Evolutionary conservation across 305 asterid genomes (phyloP), one percentile per base, ranked within the genome.

Genomic region (Solanum aculeatissimum): DNA sequence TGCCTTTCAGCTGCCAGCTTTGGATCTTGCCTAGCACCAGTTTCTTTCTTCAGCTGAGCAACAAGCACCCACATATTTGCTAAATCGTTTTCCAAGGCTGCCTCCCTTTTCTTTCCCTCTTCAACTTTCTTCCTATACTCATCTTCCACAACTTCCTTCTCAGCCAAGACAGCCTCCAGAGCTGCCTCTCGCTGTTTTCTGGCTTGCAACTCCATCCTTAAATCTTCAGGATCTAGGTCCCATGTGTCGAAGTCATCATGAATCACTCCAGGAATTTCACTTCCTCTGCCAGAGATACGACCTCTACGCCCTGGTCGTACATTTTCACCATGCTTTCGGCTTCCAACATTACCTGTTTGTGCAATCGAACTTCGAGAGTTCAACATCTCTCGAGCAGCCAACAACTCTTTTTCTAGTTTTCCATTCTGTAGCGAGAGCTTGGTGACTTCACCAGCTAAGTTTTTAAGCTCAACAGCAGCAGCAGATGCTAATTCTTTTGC

Each of bases 31-130:
- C 82, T 43, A 63, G 85, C 88, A 62, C 89, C 88, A 27, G 83
- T 95, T 84, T 94, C 98, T 90, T 92, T 94, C 91, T 94, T 97
- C 86, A 97, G 92, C 91, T 93, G 99, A 84, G 99, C 98, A 87
- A 97, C 99, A 72, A 95, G 98, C 86, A 97, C 98, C 99, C 99
- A 97, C 99, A 97, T 95, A 86, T 94, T 97, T 55, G 99, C 97
- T 85, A 97, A 90, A 88, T 97, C 99, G 84, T 97, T 97, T 87
- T 97, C 99, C 84, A 97, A 84, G 83, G 97, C 90, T 0, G 98
- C 93, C 89, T 97, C 99, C 88, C 97, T 93, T 91, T 92, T 93
- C 93, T 94, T 97, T 49, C 94, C 90, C 87, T 93, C 99, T 74
- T 94, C 98, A 85, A 87, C 88, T 87, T 93, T 93, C 88, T 91